Evolutionary conservation across 495 filamentous ascomycete species (phyloP).

Genomic region (Annulohypoxylon maeteangense): DNA sequence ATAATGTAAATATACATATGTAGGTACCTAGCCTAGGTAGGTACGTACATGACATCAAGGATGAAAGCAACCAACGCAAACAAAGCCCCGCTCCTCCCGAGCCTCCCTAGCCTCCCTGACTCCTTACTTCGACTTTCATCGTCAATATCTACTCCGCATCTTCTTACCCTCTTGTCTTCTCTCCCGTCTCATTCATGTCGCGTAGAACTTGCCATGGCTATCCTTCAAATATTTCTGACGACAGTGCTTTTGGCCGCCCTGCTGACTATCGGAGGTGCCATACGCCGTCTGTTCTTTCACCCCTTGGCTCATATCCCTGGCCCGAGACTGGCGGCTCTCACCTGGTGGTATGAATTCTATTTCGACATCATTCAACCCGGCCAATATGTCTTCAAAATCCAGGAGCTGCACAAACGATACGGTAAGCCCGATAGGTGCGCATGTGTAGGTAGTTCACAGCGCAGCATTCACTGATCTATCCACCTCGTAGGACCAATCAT

Average conservation of each 20-base stretch:
- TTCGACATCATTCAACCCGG: conserved; percentile 57
- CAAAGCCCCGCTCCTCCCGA: neutral
- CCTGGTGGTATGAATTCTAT: conserved; percentile 60
- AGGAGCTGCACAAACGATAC: conserved; percentile 60
- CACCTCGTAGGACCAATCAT: conserved; percentile 50
- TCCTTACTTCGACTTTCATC: neutral
- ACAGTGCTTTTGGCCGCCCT: conserved; percentile 34
- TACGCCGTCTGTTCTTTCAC: conserved; percentile 52
- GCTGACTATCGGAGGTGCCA: conserved; percentile 27
- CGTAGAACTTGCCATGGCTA: conserved; percentile 38
- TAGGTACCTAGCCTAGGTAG: neutral
- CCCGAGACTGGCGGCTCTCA: conserved; percentile 59
- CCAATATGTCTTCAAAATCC: conserved; percentile 55
- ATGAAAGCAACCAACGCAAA: neutral
- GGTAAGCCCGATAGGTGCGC: conserved; percentile 47
- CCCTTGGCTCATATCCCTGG: conserved; percentile 59
- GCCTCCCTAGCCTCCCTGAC: too few species aligned
- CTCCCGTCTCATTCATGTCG: conserved; percentile 33
- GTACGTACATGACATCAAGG: too few species aligned
- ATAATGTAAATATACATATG: conserved; percentile 5
- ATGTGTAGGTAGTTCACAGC: neutral
- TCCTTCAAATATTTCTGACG: conserved; percentile 40
- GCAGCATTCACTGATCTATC: conserved; percentile 10
- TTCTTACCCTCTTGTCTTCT: conserved; percentile 31
- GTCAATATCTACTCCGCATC: neutral